Evolutionary conservation across 371 early-diverging fungal genomes (phyloP), one percentile per base, ranked within the genome.

Genomic region (Mortierella sp.): DNA sequence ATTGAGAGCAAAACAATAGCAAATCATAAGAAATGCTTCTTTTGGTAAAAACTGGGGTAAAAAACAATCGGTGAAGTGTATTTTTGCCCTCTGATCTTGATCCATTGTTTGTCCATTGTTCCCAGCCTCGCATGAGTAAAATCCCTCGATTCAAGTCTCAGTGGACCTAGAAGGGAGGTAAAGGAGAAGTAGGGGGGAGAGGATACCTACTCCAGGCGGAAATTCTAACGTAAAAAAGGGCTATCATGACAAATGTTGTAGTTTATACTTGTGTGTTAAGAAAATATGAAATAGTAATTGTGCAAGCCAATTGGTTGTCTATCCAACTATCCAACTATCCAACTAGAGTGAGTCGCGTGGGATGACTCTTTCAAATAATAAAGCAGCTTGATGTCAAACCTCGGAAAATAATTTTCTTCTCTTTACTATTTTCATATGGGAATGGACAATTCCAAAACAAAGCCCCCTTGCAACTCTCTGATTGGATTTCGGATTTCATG

Each of bases 41-140:
- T 51, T 26, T 51, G 53, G 53, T 26, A 51, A 51, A 23, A 51
- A 23, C 53, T 51, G 53, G 53, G 53, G 53, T 28, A 51, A 13
- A 23, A 22, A 22, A 28, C 13, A 40, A 40, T 40, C 6, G 40
- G 13, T 9, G 13, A 40, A 40, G 13, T 40, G 13, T 9, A 22
- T 28, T 43, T 15, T 15, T 43, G 12, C 19, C 19, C 19, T 43
- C 19, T 43, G 12, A 17, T 43, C 5, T n/a, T 45, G 45, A 45
- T 45, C 45, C 45, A 45, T 15, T 19, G 19, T n/a, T n/a, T n/a
- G 37, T 10, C 37, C 10, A 7, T 10, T 4, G 37, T 37, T 37
- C 10, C 37, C 45, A 45, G 19, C n/a, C 9, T 15, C 9, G n/a
- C 5, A 45, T 13, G 1, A 45, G 19, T 19, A 45, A 45, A 45